Evolutionary conservation across 495 filamentous ascomycete genomes (phyloP).

Genomic region (Talaromyces nanjingensis): DNA sequence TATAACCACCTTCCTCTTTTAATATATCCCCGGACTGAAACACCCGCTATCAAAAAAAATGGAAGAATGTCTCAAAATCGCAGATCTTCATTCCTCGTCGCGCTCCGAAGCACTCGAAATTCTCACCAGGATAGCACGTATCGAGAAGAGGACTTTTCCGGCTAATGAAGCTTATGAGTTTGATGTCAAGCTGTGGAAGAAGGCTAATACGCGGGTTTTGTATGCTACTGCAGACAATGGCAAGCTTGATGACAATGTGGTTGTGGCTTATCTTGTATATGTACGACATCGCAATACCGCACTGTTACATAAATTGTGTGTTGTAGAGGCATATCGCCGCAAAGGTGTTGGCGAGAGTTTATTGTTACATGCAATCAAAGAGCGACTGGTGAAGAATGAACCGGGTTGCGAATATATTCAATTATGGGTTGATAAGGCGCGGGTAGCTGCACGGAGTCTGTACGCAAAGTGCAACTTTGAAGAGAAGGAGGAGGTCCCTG

Average conservation of each 20-base stretch:
- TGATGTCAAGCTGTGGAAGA: constrained; percentile 44
- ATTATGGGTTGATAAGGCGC: constrained; percentile 54
- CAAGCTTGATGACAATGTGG: neutral
- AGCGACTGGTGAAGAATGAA: constrained; percentile 36
- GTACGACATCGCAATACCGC: constrained; percentile 44
- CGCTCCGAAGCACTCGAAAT: constrained; percentile 31
- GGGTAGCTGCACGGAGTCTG: constrained; percentile 40
- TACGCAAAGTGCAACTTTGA: constrained; percentile 46
- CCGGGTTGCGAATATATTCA: constrained; percentile 46
- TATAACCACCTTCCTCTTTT: neutral
- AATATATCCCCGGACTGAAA: neutral
- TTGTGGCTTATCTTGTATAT: constrained; percentile 48
- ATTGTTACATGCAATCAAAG: constrained; percentile 41
- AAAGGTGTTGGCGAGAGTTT: constrained; percentile 43
- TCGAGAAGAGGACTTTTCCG: constrained; percentile 54
- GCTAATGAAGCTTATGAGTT: constrained; percentile 50
- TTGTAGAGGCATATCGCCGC: constrained; percentile 41
- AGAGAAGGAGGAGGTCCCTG: constrained; percentile 40
- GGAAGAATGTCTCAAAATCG: constrained; percentile 20
- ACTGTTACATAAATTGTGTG: constrained; percentile 54
- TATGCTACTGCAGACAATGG: constrained; percentile 24
- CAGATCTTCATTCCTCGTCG: constrained; percentile 38
- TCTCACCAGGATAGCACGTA: constrained; percentile 34
- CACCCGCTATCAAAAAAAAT: neutral
- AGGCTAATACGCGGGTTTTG: constrained; percentile 47